Conservation (phyloP, 331 rosid genomes). For the Dryas integrifolia region DNA sequence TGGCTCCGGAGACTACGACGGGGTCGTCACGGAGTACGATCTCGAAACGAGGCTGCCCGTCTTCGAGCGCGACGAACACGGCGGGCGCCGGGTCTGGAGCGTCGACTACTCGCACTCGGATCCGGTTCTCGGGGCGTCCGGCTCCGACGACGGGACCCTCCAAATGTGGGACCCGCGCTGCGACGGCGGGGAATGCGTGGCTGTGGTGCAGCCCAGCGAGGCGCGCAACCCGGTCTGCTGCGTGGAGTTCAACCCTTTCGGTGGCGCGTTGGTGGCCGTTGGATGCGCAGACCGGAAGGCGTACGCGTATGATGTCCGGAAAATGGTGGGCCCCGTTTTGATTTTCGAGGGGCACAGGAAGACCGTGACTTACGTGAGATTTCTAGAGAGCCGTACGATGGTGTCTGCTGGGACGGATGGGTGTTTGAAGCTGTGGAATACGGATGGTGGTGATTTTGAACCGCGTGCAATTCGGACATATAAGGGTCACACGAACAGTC, state of each 20-base stretch:
- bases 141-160: constrained; percentile 64
- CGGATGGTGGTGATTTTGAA: constrained; percentile 6
- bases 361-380: constrained; percentile 54
- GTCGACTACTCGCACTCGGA: constrained; percentile 49
- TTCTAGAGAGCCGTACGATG: constrained; percentile 30
- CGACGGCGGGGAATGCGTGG: constrained; percentile 37
- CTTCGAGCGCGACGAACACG: constrained; percentile 69
- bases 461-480: constrained; percentile 41
- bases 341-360: constrained; percentile 48
- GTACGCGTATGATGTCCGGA: constrained; percentile 50
- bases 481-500: constrained; percentile 43
- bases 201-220: constrained; percentile 35
- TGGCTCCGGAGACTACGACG: constrained; percentile 64
- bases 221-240: constrained; percentile 43
- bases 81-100: constrained; percentile 68
- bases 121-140: constrained; percentile 48
- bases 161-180: constrained; percentile 66
- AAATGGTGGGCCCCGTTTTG: constrained; percentile 39
- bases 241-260: constrained; percentile 50
- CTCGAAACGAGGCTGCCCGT: constrained; percentile 41
- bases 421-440: constrained; percentile 52
- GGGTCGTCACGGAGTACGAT: constrained; percentile 61
- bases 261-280: constrained; percentile 38
- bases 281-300: constrained; percentile 62
- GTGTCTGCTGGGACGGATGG: constrained; percentile 50